Conservation (phyloP, 2,329 filamentous ascomycete genomes). For the Simplicillium aogashimaense region DNA sequence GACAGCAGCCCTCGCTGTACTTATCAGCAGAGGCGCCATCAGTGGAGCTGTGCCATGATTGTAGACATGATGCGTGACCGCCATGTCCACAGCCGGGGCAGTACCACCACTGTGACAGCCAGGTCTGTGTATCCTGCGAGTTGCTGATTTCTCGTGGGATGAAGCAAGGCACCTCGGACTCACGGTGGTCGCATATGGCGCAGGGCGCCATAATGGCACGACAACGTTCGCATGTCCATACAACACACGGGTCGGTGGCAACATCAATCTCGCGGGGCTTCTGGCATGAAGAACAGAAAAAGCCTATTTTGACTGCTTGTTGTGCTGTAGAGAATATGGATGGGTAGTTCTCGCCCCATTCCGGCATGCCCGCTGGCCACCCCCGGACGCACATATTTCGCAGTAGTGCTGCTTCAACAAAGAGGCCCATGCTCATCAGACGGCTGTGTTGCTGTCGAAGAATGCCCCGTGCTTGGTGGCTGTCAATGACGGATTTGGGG, state of each 20-base stretch:
- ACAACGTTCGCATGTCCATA: slow-evolving; percentile 53
- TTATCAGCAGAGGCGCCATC: slow-evolving; percentile 15
- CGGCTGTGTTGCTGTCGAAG: slow-evolving; percentile 50
- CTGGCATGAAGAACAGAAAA: slow-evolving; percentile 44
- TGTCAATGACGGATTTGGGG: slow-evolving; percentile 42
- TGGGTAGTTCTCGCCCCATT: slow-evolving; percentile 45
- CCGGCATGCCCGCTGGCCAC: slow-evolving; percentile 40
- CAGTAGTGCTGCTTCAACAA: slow-evolving; percentile 49
- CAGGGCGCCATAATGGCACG: slow-evolving; percentile 42
- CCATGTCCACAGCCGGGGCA: slow-evolving; percentile 54
- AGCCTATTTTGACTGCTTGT: slow-evolving; percentile 41
- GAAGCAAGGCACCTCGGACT: slow-evolving; percentile 32
- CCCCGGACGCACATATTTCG: slow-evolving; percentile 51
- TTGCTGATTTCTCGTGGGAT: slow-evolving; percentile 19
- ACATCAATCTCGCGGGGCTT: slow-evolving; percentile 46
- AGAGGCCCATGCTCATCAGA: slow-evolving; percentile 48
- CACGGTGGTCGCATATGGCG: slow-evolving; percentile 47
- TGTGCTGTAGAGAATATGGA: slow-evolving; percentile 44
- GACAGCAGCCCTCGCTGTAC: slow-evolving; percentile 48
- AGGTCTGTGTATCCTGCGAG: slow-evolving; percentile 11
- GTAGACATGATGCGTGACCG: slow-evolving; percentile 50
- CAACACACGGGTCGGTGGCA: slow-evolving; percentile 27
- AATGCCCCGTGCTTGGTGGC: slow-evolving; percentile 43
- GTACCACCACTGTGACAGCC: slow-evolving; percentile 47
- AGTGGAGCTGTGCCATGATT: slow-evolving; percentile 43